Base-by-base conservation (phyloP, 305 asterid species). In the Andrographis paniculata region DNA sequence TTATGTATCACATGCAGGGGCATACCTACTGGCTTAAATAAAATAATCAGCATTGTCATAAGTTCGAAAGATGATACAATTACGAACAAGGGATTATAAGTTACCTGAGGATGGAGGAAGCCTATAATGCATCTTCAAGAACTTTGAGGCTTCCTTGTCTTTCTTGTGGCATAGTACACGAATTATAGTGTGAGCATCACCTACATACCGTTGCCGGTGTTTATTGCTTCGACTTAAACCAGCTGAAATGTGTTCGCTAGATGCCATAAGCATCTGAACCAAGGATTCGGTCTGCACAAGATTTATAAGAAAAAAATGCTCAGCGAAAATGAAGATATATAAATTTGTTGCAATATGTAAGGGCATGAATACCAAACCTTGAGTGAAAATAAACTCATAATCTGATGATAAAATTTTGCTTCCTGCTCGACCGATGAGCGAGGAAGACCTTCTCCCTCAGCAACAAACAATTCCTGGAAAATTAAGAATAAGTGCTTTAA, bases 361-460 rank as follows among this genome's bases (percentile, higher is more conserved):
- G 48, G 30, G 52, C 36, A 15, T 24, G 46, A 58, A 58, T 23
- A 52, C 52, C 67, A 37, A 42, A 88, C 98, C 94, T 70, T 76
- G 52, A 76, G 88, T 58, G 94, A 76, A 63, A 80, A 89, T 47
- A 89, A 66, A 58, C 68, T 67, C 48, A 89, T 69, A 56, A 89
- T 63, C 63, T 82, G 85, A 66, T 75, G 82, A 55, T 81, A 75
- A 66, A 63, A 65, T 65, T 77, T 89, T 57, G 96, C 80, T 69
- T 89, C 87, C 64, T 76, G 79, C 60, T 74, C 86, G 38, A 89
- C 94, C 59, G 78, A 42, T 20, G 92, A 80, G 55, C 94, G 98
- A 50, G 95, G 98, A 55, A 85, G 95, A 42, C 98, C 98, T 68
- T 89, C 95, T 45, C 98, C 96, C 17, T 89, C 94, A 66, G 98